A percentile compares a stretch with the other conserved stretches of the same genome.
phyloP scores from a whole-genome alignment of 1,284 basidiomycete species.

The Trametes pubescens region DNA sequence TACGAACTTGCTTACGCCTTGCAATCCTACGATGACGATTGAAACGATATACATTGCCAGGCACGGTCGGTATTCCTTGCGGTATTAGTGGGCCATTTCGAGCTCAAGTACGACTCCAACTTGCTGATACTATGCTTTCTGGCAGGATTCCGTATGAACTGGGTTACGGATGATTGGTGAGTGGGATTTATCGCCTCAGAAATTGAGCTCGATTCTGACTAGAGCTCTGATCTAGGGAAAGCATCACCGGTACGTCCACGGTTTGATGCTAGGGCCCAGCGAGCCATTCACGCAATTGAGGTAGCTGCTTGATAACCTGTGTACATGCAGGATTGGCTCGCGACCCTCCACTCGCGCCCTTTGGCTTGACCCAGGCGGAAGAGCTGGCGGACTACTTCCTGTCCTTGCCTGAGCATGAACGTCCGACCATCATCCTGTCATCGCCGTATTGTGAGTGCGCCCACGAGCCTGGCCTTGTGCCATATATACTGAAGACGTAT shows the following conservation, averaged over 20 bases:
- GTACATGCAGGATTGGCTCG: conserved; percentile 55
- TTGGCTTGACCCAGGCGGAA: conserved; percentile 79
- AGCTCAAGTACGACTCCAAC: no score
- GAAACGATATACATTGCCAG: conserved; percentile 83
- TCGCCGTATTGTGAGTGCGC: conserved; percentile 79
- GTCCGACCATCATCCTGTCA: conserved; percentile 81
- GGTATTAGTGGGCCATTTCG: no score
- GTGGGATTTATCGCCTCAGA: conserved; percentile 22
- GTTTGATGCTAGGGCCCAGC: not conserved
- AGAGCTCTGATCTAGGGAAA: conserved; percentile 54
- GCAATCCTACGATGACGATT: conserved; percentile 44
- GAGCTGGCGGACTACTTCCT: conserved; percentile 74
- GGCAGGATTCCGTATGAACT: conserved; percentile 78
- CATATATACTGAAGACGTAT: not conserved
- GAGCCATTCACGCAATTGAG: not conserved
- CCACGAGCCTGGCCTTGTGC: not conserved
- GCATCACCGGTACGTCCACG: conserved; percentile 60
- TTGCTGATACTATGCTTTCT: no score
- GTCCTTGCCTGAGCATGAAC: conserved; percentile 69
- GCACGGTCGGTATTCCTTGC: conserved; percentile 61
- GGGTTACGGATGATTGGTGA: conserved; percentile 72
- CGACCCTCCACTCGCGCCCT: conserved; percentile 82
- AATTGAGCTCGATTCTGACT: not conserved
- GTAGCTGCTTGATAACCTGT: no score
- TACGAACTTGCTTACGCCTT: not conserved